Evolutionary conservation across 208 protist genomes (phyloP), one percentile per base, ranked within the genome.

Genomic region (Leishmania arabica): DNA sequence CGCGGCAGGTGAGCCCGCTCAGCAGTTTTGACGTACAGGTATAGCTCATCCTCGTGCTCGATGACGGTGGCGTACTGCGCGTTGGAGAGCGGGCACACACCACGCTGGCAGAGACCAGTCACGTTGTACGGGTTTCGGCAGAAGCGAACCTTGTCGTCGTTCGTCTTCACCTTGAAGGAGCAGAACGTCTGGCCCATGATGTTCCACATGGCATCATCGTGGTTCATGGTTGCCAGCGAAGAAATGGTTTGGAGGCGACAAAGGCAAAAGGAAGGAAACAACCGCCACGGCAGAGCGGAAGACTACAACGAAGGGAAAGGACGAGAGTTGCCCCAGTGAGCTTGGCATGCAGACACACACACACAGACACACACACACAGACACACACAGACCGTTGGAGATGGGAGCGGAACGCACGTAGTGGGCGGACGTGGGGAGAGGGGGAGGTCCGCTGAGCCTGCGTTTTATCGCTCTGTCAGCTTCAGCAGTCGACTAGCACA

Each of bases 61-160:
- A 97, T 92, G 51, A 99, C 93, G 37, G 99, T 99, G 64, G 99
- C 98, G 87, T 99, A 99, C 82, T 98, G 97, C 31, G 93, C 97
- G 91, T 99, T 99, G 74, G 99, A 99, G 5, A 99, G 93, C 21
- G 99, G 99, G 88, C 99, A 99, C 27, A 98, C 96, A 66, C 92
- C 95, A 37, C 96, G 90, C 81, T 98, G 97, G 91, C 99, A 99
- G 31, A 99, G 87, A 87, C 99, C 99, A 31, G 98, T 99, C 34
- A 99, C 91, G 90, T 99, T 99, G 91, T 99, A 99, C 77, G 97
- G 92, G 88, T 99, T 99, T 53, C 98, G 93, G 89, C 99, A 99
- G 81, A 99, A 99, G 54, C 95, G 99, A 24, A 99, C 92, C 92
- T 96, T 97, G 81, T 98, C 94, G 81, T 97, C 96, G 80, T 95